Evolutionary conservation across 2,329 filamentous ascomycete species (phyloP).

Genomic region (Delphinella strobiligena): DNA sequence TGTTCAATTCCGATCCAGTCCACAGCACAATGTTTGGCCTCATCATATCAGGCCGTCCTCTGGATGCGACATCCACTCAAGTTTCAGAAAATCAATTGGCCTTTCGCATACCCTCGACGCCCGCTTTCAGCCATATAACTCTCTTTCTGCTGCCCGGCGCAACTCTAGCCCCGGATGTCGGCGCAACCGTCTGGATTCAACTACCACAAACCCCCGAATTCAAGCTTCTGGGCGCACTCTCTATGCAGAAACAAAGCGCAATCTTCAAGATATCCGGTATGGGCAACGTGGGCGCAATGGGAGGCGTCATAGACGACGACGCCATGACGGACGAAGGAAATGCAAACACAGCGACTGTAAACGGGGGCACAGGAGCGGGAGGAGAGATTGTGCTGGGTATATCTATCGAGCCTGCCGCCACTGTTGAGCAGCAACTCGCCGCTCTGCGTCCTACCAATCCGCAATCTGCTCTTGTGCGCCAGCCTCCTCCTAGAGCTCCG

Average conservation of each 20-base stretch:
- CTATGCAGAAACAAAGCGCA: slow-evolving; percentile 79
- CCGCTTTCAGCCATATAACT: slow-evolving; percentile 60
- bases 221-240: slow-evolving; percentile 78
- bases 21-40: slow-evolving; percentile 51
- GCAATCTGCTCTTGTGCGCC: slow-evolving; percentile 22
- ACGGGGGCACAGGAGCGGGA: slow-evolving; percentile 11
- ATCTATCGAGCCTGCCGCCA: slow-evolving; percentile 61
- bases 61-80: slow-evolving; percentile 44
- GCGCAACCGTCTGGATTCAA: slow-evolving; percentile 83
- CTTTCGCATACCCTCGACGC: slow-evolving; percentile 50
- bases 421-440: slow-evolving; percentile 44
- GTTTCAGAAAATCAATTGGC: slow-evolving; percentile 50
- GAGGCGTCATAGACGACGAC: slow-evolving; percentile 37
- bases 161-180: slow-evolving; percentile 59
- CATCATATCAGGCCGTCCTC: slow-evolving; percentile 47
- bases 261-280: slow-evolving; percentile 59
- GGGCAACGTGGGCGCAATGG: slow-evolving; percentile 26
- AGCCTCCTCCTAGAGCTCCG: slow-evolving; percentile 13
- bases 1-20: too few relatives aligned
- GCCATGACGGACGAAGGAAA: slow-evolving; percentile 31
- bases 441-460: slow-evolving; percentile 3
- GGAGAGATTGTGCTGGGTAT: slow-evolving; percentile 65
- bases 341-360: slow-evolving; percentile 11
- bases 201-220: slow-evolving; percentile 52
- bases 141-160: slow-evolving; percentile 79